These are phyloP conservation scores for Aspergillus asperescens DNA, from an alignment of 495 filamentous ascomycete species.

Conservation along the genomic window DNA sequence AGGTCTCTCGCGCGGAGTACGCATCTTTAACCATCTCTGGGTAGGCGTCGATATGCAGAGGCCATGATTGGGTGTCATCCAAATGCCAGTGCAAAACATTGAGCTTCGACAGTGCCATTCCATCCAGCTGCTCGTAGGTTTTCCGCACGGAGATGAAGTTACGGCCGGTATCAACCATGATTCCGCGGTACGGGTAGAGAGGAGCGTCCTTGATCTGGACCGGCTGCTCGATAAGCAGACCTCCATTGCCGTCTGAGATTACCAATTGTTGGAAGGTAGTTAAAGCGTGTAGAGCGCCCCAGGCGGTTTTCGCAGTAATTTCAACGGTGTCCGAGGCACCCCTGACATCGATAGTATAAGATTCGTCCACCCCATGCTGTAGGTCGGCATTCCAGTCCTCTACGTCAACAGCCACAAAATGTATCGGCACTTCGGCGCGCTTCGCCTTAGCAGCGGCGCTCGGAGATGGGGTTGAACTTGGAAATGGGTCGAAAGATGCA, in stretches of 20 bases:
- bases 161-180: constrained; percentile 48
- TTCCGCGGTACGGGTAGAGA: constrained; percentile 45
- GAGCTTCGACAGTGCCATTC: constrained; percentile 49
- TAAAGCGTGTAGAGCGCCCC: constrained; percentile 55
- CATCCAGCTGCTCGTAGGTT: constrained; percentile 48
- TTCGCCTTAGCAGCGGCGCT: constrained; percentile 26
- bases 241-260: constrained; percentile 42
- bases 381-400: constrained; percentile 38
- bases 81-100: constrained; percentile 52
- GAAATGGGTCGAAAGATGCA: constrained; percentile 42
- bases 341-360: constrained; percentile 48
- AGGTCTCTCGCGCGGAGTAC: constrained; percentile 45
- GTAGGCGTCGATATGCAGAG: constrained; percentile 44
- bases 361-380: constrained; percentile 53
- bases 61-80: constrained; percentile 49
- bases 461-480: constrained; percentile 31
- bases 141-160: constrained; percentile 47
- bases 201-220: constrained; percentile 44
- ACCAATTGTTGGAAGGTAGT: constrained; percentile 54
- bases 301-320: constrained; percentile 46
- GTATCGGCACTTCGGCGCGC: constrained; percentile 25
- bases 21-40: constrained; percentile 52
- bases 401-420: constrained; percentile 39
- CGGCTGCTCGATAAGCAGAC: constrained; percentile 46
- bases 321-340: constrained; percentile 29